Evolutionary conservation across 2,329 filamentous ascomycete species (phyloP).

Genomic region (Fusarium sp.): DNA sequence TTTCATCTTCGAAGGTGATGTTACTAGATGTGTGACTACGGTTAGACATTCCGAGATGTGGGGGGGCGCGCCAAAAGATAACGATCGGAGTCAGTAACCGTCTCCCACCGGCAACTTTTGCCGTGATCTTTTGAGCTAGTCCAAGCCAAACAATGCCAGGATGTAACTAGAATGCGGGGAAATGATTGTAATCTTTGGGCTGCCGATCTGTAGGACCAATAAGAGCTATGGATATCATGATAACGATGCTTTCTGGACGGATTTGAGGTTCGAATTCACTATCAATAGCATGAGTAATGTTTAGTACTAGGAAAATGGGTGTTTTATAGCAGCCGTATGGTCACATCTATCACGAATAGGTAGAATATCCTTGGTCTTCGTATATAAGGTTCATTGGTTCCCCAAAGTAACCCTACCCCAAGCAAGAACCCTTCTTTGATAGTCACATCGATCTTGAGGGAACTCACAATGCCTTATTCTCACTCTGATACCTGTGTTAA

Average conservation of each 20-base stretch:
- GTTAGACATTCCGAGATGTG: conserved; percentile 16
- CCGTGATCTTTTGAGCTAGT: not conserved
- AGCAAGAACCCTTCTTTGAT: not conserved
- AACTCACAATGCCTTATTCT: conserved; percentile 5
- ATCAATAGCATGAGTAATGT: not conserved
- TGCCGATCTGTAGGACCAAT: not conserved
- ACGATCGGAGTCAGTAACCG: conserved; percentile 10
- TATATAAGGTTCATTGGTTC: too few relatives aligned
- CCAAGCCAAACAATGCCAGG: not conserved
- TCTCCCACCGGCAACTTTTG: not conserved
- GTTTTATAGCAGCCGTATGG: too few relatives aligned
- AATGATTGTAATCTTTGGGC: not conserved
- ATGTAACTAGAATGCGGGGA: conserved; percentile 7
- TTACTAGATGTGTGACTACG: not conserved
- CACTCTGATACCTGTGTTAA: not conserved
- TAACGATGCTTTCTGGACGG: not conserved
- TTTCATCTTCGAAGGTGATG: too few relatives aligned
- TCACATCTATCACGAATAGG: too few relatives aligned
- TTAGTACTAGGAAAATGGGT: too few relatives aligned
- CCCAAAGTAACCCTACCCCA: not conserved
- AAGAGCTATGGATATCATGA: not conserved
- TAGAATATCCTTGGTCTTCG: too few relatives aligned
- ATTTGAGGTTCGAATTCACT: too few relatives aligned
- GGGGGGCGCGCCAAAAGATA: not conserved
- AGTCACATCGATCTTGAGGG: not conserved